Evolutionary conservation across 1,284 basidiomycete genomes (phyloP), one percentile per base, ranked within the genome.

Genomic region (Boletus semigastroideus): DNA sequence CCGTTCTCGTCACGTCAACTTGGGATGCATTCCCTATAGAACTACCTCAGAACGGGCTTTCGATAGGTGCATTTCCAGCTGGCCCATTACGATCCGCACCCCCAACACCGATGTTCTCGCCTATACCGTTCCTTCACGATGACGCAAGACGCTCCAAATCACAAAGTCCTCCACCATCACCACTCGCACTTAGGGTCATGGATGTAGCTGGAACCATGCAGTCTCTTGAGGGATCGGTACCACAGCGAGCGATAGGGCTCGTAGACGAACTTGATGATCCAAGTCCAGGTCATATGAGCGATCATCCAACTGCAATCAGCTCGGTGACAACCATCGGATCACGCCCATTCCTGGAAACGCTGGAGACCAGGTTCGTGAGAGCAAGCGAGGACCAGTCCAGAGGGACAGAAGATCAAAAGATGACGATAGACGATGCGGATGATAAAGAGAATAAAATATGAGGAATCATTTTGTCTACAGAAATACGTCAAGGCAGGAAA

Each of bases 211-310:
- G 60, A 37, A 52, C 60, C 5, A 49, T 61, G 25, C 65, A 66
- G 46, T 57, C 61, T 30, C 63, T 66, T 36, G 59, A 64, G 8
- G 76, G 72, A 48, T 59, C 67, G 16, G 52, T 74, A 28, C 76
- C 78, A 49, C 71, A 73, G 5, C 79, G 78, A 60, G 78, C 74
- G 4, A 67, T 92, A 14, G 89, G 90, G 0, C 73, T 91, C 16
- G 88, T 92, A 19, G 90, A 92, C 59, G 90, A 92, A 65, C 70
- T 92, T 56, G 90, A 92, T 59, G 86, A 91, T 67, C 89, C 89
- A 4, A 74, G 79, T 48, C 89, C 89, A 14, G 88, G 87, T 22
- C 89, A 92, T 67, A 74, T 92, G 75, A 89, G 88, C 59, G 85
- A 90, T 44, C 83, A 83, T 61, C 89, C 89, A 3, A 86, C 79